Evolutionary conservation across 2,329 filamentous ascomycete species (phyloP), one percentile per base, ranked within the genome.

Genomic region (Ascochyta rabiei): DNA sequence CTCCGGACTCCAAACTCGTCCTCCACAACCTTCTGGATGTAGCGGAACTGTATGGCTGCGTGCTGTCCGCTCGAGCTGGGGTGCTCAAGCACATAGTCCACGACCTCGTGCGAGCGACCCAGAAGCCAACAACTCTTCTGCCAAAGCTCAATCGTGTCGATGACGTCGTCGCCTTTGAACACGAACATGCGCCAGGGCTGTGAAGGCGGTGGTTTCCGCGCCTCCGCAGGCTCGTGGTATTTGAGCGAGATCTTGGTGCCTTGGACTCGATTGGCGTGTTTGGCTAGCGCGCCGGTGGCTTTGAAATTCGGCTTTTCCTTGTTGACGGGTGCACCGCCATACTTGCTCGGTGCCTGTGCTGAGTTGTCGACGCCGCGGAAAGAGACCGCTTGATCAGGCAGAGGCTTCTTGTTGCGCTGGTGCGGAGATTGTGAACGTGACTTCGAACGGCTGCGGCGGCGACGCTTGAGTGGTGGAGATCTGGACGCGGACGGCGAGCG

Each of bases 21-120:
- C 76, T 97, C 91, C 65, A 96, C 91, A 58, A 85, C 85, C 76
- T 89, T 92, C 68, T 91, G 89, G 18, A 89, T 85, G 70, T 91
- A 88, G 33, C 95, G 86, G 69, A 99, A 99, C 73, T 99, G 95
- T 38, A 99, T 84, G 8, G 93, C 95, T 0, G 93, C 93, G 74
- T 99, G 95, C 76, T 99, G 95, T 75, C 96, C 96, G 73, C 91
- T 96, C 68, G 92, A 87, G 75, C 91, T 97, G 0, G 93, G 92
- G 71, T 99, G 93, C 70, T 96, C 91, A 7, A 96, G 85, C 2
- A 86, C 80, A 53, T 96, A 80, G 72, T 99, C 95, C 2, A 90
- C 91, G 3, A 99, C 88, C 5, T 88, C 79, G 48, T 83, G 75
- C 66, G 97, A 93, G 41, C 93, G 83, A 0, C 95, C 95, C 8